phyloP scores from a whole-genome alignment of 441 rosid genomes.

The Eutrema salsugineum region DNA sequence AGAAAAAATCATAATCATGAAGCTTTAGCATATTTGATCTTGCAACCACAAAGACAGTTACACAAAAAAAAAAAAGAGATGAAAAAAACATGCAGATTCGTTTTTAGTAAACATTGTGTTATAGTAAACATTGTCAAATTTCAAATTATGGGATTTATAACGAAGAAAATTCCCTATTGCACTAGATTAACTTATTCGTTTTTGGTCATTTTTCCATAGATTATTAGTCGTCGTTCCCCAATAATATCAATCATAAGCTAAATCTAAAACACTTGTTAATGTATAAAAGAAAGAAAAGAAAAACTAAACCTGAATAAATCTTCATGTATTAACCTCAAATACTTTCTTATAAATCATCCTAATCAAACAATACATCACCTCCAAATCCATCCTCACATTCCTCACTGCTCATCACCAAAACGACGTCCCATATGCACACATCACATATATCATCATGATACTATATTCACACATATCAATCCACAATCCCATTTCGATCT shows the following conservation, averaged over 20 bases:
- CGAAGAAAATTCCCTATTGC: too few relatives aligned
- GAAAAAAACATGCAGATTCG: too few relatives aligned
- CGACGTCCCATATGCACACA: background rate
- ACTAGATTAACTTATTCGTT: too few relatives aligned
- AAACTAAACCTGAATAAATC: background rate
- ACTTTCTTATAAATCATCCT: constrained; percentile 12
- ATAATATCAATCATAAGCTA: background rate
- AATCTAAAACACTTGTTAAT: background rate
- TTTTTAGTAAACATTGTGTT: too few relatives aligned
- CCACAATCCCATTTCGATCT: background rate
- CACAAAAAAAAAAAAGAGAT: too few relatives aligned
- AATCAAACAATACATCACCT: background rate
- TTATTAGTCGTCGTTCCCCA: background rate
- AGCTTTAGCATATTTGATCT: too few relatives aligned
- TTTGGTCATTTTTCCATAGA: too few relatives aligned
- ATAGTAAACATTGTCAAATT: too few relatives aligned
- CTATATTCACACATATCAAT: constrained; percentile 7
- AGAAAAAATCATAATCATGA: too few relatives aligned
- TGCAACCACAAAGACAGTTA: too few relatives aligned
- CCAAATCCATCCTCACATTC: background rate
- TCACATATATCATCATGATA: constrained; percentile 7
- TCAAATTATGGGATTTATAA: too few relatives aligned
- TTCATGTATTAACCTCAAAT: constrained; percentile 7
- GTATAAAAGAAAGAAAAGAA: background rate
- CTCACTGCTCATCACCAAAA: background rate